phyloP scores from a whole-genome alignment of 495 filamentous ascomycete genomes.

The Penicillium steckii region DNA sequence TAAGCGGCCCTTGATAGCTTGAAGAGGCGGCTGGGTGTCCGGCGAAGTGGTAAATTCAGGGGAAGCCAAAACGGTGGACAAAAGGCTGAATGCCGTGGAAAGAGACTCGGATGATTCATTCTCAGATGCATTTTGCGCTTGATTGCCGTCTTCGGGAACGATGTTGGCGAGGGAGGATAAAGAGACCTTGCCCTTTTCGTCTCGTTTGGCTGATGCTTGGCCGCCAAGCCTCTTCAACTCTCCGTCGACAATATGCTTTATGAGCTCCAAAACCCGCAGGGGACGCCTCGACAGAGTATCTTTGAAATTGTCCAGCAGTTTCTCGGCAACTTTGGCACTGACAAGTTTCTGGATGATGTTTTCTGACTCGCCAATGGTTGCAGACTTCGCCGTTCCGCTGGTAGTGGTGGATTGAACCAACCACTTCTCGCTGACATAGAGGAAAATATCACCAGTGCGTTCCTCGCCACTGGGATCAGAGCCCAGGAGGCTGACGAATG shows the following conservation, averaged over 20 bases:
- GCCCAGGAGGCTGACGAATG: slow-evolving; percentile 55
- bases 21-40: slow-evolving; percentile 43
- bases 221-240: slow-evolving; percentile 23
- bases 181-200: slow-evolving; percentile 25
- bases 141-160: slow-evolving; percentile 17
- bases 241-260: slow-evolving; percentile 54
- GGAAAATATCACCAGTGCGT: slow-evolving; percentile 60
- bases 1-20: slow-evolving; percentile 49
- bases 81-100: slow-evolving; percentile 60
- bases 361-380: slow-evolving; percentile 30
- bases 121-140: slow-evolving; percentile 19
- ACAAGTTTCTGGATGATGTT: slow-evolving; percentile 49
- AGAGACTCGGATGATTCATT: slow-evolving; percentile 52
- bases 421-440: slow-evolving; percentile 63
- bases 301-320: slow-evolving; percentile 64
- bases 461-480: slow-evolving; percentile 52
- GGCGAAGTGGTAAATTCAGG: slow-evolving; percentile 56
- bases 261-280: slow-evolving; percentile 59
- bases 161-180: slow-evolving; percentile 41
- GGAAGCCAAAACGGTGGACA: slow-evolving; percentile 65
- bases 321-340: slow-evolving; percentile 63
- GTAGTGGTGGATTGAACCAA: slow-evolving; percentile 35
- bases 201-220: slow-evolving; percentile 1
- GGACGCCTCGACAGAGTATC: slow-evolving; percentile 66
- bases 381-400: neutral